phyloP scores from a whole-genome alignment of 176 grass and related monocot genomes.

The Oryza meyeriana region DNA sequence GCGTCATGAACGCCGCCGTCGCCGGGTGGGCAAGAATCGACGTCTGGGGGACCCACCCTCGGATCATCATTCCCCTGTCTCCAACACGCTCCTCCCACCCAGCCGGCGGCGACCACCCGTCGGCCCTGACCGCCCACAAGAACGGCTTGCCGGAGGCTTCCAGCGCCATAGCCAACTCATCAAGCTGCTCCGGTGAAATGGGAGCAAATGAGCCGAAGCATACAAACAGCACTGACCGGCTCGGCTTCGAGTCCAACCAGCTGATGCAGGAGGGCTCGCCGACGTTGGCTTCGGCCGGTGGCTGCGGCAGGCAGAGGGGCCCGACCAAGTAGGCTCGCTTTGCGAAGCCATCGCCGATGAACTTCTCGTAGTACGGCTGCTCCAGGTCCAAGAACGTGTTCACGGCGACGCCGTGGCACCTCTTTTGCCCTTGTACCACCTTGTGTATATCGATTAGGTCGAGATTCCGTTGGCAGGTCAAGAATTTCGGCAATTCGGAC shows the following conservation, averaged over 20 bases:
- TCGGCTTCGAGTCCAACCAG: conserved; percentile 27
- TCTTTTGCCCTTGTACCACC: too few relatives aligned
- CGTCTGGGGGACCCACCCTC: conserved; percentile 32
- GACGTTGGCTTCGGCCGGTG: not conserved
- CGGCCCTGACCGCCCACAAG: conserved; percentile 28
- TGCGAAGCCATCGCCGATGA: not conserved
- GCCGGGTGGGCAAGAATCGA: not conserved
- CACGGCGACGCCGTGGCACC: not conserved
- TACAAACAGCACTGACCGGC: conserved; percentile 31
- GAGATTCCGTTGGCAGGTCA: not conserved
- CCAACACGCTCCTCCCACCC: conserved; percentile 28
- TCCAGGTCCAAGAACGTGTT: conserved; percentile 41
- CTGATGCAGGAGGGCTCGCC: not conserved
- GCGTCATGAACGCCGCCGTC: conserved; percentile 45
- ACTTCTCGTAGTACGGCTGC: not conserved
- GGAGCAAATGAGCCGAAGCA: conserved; percentile 40
- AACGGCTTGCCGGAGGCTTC: conserved; percentile 40
- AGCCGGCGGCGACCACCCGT: not conserved
- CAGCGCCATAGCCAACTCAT: conserved; percentile 37
- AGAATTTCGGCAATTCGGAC: not conserved
- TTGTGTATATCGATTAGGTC: rapidly evolving
- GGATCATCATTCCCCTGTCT: conserved; percentile 19
- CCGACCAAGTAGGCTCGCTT: conserved; percentile 29
- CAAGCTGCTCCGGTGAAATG: conserved; percentile 27
- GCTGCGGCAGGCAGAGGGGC: conserved; percentile 1